Percentiles rank a stretch among this genome's conserved stretches.
Conservation (phyloP, 345 rosid species). For the Draba incana region DNA sequence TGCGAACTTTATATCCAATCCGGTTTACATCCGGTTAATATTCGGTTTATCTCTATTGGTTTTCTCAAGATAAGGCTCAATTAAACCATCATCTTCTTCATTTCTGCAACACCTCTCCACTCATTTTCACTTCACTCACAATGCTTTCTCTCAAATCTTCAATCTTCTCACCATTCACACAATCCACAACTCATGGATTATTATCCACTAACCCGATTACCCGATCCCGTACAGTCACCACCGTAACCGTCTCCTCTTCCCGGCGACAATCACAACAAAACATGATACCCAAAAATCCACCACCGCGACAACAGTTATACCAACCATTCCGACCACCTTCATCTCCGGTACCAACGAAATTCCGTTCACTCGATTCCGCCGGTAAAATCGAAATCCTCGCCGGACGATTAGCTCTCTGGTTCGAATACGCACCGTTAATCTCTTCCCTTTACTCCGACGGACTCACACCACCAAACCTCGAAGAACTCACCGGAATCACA, state of each 20-base stretch:
- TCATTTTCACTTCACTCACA: constrained; percentile 6
- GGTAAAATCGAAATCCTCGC: constrained; percentile 70
- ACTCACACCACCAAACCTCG: constrained; percentile 62
- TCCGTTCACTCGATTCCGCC: constrained; percentile 66
- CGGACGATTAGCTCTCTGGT: constrained; percentile 79
- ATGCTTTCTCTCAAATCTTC: constrained; percentile 47
- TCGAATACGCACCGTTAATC: constrained; percentile 83
- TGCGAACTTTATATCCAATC: constrained; percentile 15
- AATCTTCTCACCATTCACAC: constrained; percentile 43
- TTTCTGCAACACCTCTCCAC: constrained; percentile 43
- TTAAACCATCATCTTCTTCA: constrained; percentile 35
- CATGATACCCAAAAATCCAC: constrained; percentile 43
- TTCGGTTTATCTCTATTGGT: not conserved
- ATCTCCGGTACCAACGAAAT: constrained; percentile 66
- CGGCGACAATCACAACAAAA: constrained; percentile 31
- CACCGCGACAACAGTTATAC: constrained; percentile 50
- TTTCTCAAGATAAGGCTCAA: constrained; percentile 37
- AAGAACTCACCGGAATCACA: constrained; percentile 79
- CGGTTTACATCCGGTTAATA: constrained; percentile 23
- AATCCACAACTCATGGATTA: constrained; percentile 36
- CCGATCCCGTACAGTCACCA: constrained; percentile 25
- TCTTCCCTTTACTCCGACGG: constrained; percentile 74
- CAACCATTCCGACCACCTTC: constrained; percentile 94
- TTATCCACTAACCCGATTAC: constrained; percentile 17
- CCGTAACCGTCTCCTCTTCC: constrained; percentile 34